A percentile compares a stretch with the other conserved stretches of the same genome.
phyloP scores from a whole-genome alignment of 176 grass and related monocot species.

The Pharus latifolius region DNA sequence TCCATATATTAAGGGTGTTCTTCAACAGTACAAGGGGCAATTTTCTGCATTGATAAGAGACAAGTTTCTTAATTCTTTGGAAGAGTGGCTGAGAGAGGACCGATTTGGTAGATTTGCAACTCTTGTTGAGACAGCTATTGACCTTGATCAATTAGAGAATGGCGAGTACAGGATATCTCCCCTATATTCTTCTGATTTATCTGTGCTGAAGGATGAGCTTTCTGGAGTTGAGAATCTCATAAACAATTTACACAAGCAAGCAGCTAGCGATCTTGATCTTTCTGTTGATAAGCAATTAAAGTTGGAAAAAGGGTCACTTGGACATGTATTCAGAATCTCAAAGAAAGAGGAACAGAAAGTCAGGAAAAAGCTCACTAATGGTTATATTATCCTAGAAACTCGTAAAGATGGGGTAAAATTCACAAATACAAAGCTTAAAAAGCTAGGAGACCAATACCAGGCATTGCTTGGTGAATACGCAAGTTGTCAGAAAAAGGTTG shows the following conservation, averaged over 20 bases:
- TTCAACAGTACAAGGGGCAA: conserved; percentile 67
- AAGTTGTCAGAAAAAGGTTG: conserved; percentile 75
- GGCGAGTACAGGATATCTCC: conserved; percentile 91
- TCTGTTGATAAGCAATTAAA: conserved; percentile 78
- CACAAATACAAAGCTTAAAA: conserved; percentile 85
- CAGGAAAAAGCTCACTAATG: conserved; percentile 70
- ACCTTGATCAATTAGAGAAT: conserved; percentile 76
- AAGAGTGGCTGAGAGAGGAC: conserved; percentile 62
- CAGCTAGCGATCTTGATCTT: conserved; percentile 77
- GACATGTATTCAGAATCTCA: conserved; percentile 95
- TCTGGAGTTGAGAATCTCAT: conserved; percentile 60
- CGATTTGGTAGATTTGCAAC: conserved; percentile 45
- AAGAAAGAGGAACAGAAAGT: conserved; percentile 99
- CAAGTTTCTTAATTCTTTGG: conserved; percentile 51
- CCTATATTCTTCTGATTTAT: conserved; percentile 58
- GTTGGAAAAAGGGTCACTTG: conserved; percentile 79
- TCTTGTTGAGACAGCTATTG: conserved; percentile 71
- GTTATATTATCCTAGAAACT: conserved; percentile 91
- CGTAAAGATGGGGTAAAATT: conserved; percentile 98
- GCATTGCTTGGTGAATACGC: conserved; percentile 51
- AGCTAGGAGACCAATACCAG: conserved; percentile 86
- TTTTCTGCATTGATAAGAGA: conserved; percentile 61
- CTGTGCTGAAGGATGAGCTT: conserved; percentile 61
- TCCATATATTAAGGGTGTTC: conserved; percentile 51
- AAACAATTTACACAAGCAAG: conserved; percentile 61